A percentile compares a stretch with the other conserved stretches of the same genome.
These are phyloP conservation scores for Yarrowia galli DNA, from an alignment of 1,139 yeast species.

Conservation along the genomic window DNA sequence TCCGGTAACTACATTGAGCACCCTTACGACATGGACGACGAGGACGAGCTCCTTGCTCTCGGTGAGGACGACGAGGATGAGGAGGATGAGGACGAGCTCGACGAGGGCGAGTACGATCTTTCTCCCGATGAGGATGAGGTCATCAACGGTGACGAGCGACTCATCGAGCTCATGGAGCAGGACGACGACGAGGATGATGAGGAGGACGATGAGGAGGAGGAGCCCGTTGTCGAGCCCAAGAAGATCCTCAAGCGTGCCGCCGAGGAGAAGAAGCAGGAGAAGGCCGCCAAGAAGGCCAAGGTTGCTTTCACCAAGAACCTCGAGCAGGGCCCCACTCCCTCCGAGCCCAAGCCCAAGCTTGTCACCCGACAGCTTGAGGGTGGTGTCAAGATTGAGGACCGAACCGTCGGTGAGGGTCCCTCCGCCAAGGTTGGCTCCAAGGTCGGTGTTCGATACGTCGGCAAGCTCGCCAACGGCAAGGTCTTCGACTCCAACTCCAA, in stretches of 20 bases:
- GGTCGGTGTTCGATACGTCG: slow-evolving; percentile 97
- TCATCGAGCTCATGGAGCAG: slow-evolving; percentile 51
- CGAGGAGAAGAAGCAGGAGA: slow-evolving; percentile 51
- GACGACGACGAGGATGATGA: slow-evolving; percentile 62
- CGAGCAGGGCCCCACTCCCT: slow-evolving; percentile 83
- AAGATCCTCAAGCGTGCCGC: slow-evolving; percentile 55
- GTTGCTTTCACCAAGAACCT: slow-evolving; percentile 89
- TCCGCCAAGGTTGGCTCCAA: slow-evolving; percentile 86
- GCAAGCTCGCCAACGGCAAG: slow-evolving; percentile 94
- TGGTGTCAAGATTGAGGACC: slow-evolving; percentile 92
- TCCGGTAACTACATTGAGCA: slow-evolving; percentile 96
- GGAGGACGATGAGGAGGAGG: slow-evolving; percentile 55
- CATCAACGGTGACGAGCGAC: slow-evolving; percentile 49
- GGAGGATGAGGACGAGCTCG: slow-evolving; percentile 54
- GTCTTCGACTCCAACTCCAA: slow-evolving; percentile 96
- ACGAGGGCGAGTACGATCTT: slow-evolving; percentile 80
- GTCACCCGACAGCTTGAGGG: slow-evolving; percentile 81
- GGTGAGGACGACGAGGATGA: slow-evolving; percentile 53
- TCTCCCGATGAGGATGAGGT: slow-evolving; percentile 94
- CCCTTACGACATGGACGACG: slow-evolving; percentile 78
- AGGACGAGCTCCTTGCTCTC: slow-evolving; percentile 52
- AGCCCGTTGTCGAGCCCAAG: slow-evolving; percentile 54
- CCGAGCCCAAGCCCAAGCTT: slow-evolving; percentile 53
- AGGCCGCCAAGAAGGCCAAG: slow-evolving; percentile 53
- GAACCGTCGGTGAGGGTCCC: slow-evolving; percentile 86